These are phyloP conservation scores for Hyaloscypha bicolor DNA, from an alignment of 495 filamentous ascomycete species.

Conservation along the genomic window DNA sequence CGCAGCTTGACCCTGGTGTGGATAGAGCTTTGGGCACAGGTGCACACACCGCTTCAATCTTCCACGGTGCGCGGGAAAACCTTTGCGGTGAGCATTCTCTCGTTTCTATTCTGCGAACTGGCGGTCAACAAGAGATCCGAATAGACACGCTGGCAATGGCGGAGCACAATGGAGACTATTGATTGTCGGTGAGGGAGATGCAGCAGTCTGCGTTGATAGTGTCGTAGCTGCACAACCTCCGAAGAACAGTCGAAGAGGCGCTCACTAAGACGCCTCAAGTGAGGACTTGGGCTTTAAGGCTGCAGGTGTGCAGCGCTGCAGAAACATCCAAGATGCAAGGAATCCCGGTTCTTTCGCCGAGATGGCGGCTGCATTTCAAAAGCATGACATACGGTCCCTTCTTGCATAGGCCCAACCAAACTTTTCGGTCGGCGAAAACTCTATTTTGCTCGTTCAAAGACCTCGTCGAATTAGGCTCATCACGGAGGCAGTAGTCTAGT, in stretches of 20 bases:
- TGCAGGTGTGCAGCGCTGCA: slow-evolving; percentile 6
- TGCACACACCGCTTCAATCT: not conserved
- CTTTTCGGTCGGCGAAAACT: not conserved
- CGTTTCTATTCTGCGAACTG: not conserved
- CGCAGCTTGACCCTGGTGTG: not conserved
- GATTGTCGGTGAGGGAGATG: not conserved
- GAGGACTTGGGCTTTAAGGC: slow-evolving; percentile 8
- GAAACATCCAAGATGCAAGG: slow-evolving; percentile 8
- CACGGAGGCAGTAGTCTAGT: not conserved
- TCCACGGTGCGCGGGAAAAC: not conserved
- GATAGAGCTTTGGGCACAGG: not conserved
- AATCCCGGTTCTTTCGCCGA: not conserved
- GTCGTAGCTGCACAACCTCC: not conserved
- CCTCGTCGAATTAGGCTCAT: not conserved
- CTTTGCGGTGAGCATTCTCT: slow-evolving; percentile 5
- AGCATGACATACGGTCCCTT: not conserved
- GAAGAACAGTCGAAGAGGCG: not conserved
- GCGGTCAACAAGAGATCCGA: not conserved
- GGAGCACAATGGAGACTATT: not conserved
- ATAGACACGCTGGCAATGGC: not conserved
- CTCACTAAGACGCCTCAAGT: too few species aligned
- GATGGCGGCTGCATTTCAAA: not conserved
- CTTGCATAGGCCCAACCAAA: not conserved
- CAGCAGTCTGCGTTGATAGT: not conserved
- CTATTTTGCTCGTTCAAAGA: not conserved